Base-by-base conservation (phyloP, 495 filamentous ascomycete genomes). In the Penicillium parvum region DNA sequence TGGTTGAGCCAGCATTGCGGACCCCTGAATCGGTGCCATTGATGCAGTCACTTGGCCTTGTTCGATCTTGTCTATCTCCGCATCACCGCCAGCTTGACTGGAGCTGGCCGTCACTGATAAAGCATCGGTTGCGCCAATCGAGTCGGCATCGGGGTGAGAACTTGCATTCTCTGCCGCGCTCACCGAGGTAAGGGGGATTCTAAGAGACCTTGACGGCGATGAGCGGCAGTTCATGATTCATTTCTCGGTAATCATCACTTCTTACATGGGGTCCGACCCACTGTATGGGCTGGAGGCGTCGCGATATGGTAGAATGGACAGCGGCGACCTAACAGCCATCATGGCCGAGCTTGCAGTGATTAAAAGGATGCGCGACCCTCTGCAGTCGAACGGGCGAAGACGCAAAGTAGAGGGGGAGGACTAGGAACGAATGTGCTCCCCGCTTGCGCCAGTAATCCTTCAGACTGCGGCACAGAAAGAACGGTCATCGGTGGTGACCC, bases 291-390 rank as follows among this genome's bases (percentile, higher is more conserved):
- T 47, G 37, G 52, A 32, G 12, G 53, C 19, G 12, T 57, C 46
- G 32, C 33, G 50, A 36, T 47, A 52, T 8, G 43, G 32, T 37
- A 57, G 19, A 37, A 45, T 30, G 58, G 68, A 37, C 40, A 70
- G 49, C 44, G 69, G 69, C 27, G 57, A 63, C 32, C 60, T 63
- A 10, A 61, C 58, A 51, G 58, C 58, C 55, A 58, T 58, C 44
- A 52, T 56, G 44, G 46, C 50, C 47, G 44, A 48, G 9, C 26
- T 25, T 37, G 32, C 43, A 14, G 11, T 10, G 33, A 19, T 12
- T 20, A 32, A 39, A 12, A 40, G 23, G 22, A 27, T 10, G 8
- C 36, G 5, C 23, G 22, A 40, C 20, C n/a, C n/a, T n/a, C n/a
- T n/a, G n/a, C n/a, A n/a, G n/a, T n/a, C n/a, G n/a, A n/a, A n/a